phyloP scores from a whole-genome alignment of 129 eudicot species.

The Chrysanthemum lavandulifolium region DNA sequence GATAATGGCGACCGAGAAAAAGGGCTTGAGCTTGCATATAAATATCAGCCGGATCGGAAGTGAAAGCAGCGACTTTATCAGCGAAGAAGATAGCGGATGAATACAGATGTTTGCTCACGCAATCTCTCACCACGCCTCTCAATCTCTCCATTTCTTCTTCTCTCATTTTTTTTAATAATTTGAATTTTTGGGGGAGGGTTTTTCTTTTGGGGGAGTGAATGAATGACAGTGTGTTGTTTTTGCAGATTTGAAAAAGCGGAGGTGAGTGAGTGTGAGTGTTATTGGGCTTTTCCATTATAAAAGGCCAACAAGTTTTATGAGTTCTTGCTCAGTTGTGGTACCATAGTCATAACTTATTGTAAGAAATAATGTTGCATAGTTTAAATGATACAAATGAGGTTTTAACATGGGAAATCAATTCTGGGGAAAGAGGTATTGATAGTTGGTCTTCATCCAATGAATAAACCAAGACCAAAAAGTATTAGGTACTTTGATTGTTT shows the following conservation, averaged over 20 bases:
- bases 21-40: slow-evolving; percentile 99
- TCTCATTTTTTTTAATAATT: slow-evolving; percentile 56
- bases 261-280: neutral
- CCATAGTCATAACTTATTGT: too few species aligned
- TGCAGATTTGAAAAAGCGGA: slow-evolving; percentile 34
- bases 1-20: slow-evolving; percentile 94
- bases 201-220: too few species aligned
- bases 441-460: too few species aligned
- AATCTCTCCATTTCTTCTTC: slow-evolving; percentile 89
- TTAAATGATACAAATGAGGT: too few species aligned
- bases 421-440: too few species aligned
- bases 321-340: too few species aligned
- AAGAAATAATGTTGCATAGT: too few species aligned
- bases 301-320: too few species aligned
- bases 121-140: slow-evolving; percentile 83
- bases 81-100: slow-evolving; percentile 98
- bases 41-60: slow-evolving; percentile 89
- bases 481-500: too few species aligned
- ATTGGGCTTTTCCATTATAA: too few species aligned
- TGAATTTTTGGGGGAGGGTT: slow-evolving; percentile 4
- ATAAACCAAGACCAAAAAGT: too few species aligned
- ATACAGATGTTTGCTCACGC: slow-evolving; percentile 93
- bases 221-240: neutral
- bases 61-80: slow-evolving; percentile 95
- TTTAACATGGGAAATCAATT: too few species aligned